Conservation (phyloP, 2,329 filamentous ascomycete species). For the Endocalyx cinctus region DNA sequence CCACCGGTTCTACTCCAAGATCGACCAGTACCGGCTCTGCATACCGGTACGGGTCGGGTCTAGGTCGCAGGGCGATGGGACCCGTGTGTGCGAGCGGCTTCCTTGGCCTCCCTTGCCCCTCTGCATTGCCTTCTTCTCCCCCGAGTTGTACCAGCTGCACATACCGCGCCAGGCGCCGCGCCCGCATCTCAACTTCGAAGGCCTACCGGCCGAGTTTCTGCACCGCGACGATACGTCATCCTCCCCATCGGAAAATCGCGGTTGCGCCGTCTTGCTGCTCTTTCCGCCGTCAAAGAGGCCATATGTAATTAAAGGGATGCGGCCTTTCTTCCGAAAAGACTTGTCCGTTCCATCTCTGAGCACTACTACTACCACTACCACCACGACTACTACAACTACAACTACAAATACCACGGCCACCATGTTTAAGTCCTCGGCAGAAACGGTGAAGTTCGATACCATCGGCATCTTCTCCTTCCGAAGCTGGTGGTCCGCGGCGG, state of each 20-base stretch:
- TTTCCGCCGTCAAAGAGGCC: background rate
- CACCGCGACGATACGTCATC: background rate
- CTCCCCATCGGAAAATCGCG: no score
- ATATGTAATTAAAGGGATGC: background rate
- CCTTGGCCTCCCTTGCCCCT: background rate
- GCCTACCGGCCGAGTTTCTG: background rate
- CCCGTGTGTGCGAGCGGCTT: background rate
- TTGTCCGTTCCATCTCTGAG: no score
- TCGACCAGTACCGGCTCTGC: background rate
- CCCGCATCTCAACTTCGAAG: background rate
- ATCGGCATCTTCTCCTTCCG: background rate
- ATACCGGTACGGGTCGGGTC: background rate
- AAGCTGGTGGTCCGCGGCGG: background rate
- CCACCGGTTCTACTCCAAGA: background rate
- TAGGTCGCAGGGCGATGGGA: background rate
- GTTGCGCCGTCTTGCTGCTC: background rate
- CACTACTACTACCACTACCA: no score
- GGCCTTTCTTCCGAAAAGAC: background rate
- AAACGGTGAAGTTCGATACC: background rate
- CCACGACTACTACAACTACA: no score
- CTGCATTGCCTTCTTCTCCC: constrained; percentile 1
- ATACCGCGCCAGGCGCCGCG: background rate
- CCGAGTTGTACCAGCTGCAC: background rate
- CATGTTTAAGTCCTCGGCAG: no score
- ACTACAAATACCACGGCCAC: no score